These are phyloP conservation scores for Pisolithus orientalis DNA, from an alignment of 768 basidiomycete species.

Conservation along the genomic window DNA sequence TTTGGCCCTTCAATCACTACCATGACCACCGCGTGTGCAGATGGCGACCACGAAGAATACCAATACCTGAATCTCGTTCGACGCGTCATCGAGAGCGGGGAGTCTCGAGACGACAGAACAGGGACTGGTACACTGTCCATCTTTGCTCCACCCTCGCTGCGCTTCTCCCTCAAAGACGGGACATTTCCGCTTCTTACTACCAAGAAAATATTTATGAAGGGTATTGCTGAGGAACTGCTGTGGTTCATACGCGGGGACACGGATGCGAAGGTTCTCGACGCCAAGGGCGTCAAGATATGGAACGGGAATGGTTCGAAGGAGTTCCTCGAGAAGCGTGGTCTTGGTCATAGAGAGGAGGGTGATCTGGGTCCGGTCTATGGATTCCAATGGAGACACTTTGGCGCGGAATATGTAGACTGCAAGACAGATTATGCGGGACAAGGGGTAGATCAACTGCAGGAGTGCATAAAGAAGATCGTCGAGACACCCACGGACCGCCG, in stretches of 20 bases:
- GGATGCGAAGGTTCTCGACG: conserved; percentile 67
- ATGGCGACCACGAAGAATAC: conserved; percentile 64
- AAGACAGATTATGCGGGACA: conserved; percentile 72
- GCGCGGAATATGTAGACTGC: conserved; percentile 72
- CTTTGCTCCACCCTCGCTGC: conserved; percentile 86
- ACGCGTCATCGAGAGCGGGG: conserved; percentile 69
- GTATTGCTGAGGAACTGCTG: conserved; percentile 87
- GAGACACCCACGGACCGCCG: conserved; percentile 89
- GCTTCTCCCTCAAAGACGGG: conserved; percentile 75
- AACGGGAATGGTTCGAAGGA: conserved; percentile 90
- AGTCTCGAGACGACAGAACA: conserved; percentile 81
- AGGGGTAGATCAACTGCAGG: conserved; percentile 87
- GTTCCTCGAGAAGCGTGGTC: conserved; percentile 79
- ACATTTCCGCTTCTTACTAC: conserved; percentile 92
- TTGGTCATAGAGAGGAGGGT: conserved; percentile 80
- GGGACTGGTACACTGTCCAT: conserved; percentile 93
- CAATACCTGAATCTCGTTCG: conserved; percentile 86
- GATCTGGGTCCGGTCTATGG: conserved; percentile 97
- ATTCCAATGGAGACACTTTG: conserved; percentile 96
- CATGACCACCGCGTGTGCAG: background rate
- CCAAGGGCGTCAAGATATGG: conserved; percentile 93
- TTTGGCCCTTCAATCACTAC: no score
- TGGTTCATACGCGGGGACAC: conserved; percentile 91
- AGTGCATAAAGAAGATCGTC: conserved; percentile 89
- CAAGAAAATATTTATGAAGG: conserved; percentile 88